These are phyloP conservation scores for Symbiodinium pilosum DNA, from an alignment of 73 alveolate species.

Conservation along the genomic window DNA sequence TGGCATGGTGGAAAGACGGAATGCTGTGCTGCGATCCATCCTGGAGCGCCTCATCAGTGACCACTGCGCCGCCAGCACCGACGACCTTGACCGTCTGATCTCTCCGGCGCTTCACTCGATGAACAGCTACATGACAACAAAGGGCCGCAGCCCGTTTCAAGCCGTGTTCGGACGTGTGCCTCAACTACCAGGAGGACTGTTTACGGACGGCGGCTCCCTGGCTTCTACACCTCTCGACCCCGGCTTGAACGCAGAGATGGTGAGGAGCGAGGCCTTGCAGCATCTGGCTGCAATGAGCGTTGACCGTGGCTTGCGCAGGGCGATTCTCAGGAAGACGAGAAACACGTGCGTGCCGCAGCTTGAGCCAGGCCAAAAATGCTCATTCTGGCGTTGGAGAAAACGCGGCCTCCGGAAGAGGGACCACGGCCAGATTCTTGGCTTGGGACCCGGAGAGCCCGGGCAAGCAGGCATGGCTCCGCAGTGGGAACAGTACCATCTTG, in stretches of 20 bases:
- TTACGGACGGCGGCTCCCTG: not conserved
- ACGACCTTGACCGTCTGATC: no score
- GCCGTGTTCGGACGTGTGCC: conserved; percentile 11
- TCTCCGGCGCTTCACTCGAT: no score
- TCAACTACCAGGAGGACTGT: not conserved
- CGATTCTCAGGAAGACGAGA: conserved; percentile 14
- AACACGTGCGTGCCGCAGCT: not conserved
- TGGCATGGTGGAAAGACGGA: conserved; percentile 19
- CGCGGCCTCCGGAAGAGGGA: not conserved
- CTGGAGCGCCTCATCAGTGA: not conserved
- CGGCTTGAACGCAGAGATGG: not conserved
- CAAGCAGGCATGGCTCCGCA: conserved; percentile 19
- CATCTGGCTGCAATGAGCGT: not conserved
- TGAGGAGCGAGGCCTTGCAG: conserved; percentile 7
- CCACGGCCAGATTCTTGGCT: not conserved
- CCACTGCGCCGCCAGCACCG: not conserved
- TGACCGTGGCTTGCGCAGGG: not conserved
- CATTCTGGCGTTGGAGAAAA: conserved; percentile 22
- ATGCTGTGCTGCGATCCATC: not conserved
- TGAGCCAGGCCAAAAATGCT: conserved; percentile 16
- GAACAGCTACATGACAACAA: not conserved
- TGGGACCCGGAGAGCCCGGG: conserved; percentile 7
- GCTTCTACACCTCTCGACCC: not conserved
- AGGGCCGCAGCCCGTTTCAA: not conserved
- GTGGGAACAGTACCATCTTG: conserved; percentile 1